A percentile compares a stretch with the other conserved stretches of the same genome.
phyloP scores from a whole-genome alignment of 306 rosid genomes.

The Cicer pinnatifidum region DNA sequence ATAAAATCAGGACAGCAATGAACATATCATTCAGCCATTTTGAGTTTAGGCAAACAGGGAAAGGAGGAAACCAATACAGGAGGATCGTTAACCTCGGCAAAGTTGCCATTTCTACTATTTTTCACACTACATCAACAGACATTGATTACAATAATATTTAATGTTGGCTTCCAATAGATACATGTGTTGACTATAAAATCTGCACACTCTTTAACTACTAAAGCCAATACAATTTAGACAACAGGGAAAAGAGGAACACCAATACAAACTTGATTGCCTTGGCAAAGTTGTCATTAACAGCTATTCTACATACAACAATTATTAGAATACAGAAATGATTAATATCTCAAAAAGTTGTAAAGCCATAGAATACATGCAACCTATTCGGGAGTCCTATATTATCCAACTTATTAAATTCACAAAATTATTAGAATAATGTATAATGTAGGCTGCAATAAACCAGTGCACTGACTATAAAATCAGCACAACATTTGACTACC shows the following conservation, averaged over 20 bases:
- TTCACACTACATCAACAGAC: neutral
- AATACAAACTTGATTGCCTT: conserved; percentile 49
- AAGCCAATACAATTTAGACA: conserved; percentile 56
- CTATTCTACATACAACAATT: neutral
- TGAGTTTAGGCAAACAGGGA: conserved; percentile 72
- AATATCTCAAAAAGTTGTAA: neutral
- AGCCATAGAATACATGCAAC: neutral
- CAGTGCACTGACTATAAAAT: conserved; percentile 34
- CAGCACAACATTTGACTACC: conserved; percentile 34
- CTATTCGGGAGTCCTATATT: no score
- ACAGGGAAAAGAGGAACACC: conserved; percentile 75
- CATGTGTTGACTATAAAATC: conserved; percentile 34
- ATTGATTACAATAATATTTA: neutral
- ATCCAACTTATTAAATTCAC: no score
- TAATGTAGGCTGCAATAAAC: conserved; percentile 32
- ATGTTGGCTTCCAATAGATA: conserved; percentile 37
- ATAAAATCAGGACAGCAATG: conserved; percentile 30
- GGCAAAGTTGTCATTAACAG: conserved; percentile 55
- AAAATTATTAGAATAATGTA: no score
- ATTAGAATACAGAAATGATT: no score
- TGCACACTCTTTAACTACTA: conserved; percentile 17
- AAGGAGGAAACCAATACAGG: conserved; percentile 54
- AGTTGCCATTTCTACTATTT: conserved; percentile 51
- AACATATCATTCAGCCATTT: conserved; percentile 26
- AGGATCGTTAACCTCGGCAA: conserved; percentile 58